Evolutionary conservation across 129 eudicot species (phyloP), one percentile per base, ranked within the genome.

Genomic region (Pittosporum tobira): DNA sequence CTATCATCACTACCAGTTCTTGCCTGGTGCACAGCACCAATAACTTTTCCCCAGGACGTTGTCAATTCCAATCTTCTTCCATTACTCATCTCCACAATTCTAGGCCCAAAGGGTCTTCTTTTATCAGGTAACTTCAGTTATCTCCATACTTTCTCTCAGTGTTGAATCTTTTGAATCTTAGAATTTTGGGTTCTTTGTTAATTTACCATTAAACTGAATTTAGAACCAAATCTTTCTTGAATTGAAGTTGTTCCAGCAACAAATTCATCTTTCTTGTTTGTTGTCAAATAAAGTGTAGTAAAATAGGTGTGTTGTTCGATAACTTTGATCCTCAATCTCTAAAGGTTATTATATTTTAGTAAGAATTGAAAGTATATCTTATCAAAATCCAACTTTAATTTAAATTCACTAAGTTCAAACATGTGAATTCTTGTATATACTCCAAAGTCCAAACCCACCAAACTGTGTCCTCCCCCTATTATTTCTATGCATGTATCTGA

Each of bases 91-190:
- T 58, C 20, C 23, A 22, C 29, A 23, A 37, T 36, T 37, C 1
- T 26, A 57, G 23, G 6, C 36, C 50, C 63, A 58, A 23, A 16
- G 3, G 1, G 13, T 58, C 63, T 40, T 58, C 63, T 40, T 16
- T 23, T 4, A 24, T 58, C 49, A 58, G 63, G 63, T 58, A 38
- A 7, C 15, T 21, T 57, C 19, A 21, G 7, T n/a, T 22, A 6
- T 6, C 12, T 49, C n/a, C 40, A 8, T 34, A 34, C 40, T 34
- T 6, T 34, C 6, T 49, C 4, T 49, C 5, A 9, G 1, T 22
- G n/a, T 29, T 10, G 24, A 13, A 28, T 1, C 4, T 5, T 21
- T 57, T 36, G 1, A 18, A 23, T 36, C 18, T 11, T 21, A 2
- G 5, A 12, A 3, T 0, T 13, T 20, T 57, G 2, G 9, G 25